Percentiles rank a stretch among this genome's conserved stretches.
Conservation (phyloP, 169 alveolate genomes). For the Plasmodium cynomolgi region DNA sequence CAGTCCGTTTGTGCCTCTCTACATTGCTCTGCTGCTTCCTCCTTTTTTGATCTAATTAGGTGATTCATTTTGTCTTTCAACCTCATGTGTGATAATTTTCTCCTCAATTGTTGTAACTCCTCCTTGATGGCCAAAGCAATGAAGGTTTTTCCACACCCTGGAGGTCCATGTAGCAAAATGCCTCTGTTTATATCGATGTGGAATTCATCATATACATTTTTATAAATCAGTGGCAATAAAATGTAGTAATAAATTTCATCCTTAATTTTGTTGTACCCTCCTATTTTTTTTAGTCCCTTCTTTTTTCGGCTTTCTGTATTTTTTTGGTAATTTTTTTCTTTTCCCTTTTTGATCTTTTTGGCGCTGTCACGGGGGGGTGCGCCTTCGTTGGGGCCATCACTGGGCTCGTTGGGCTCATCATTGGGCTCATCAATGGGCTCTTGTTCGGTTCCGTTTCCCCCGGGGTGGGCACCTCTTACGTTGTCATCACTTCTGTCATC, state of each 20-base stretch:
- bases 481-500: neutral
- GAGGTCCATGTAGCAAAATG: slow-evolving; percentile 82
- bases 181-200: slow-evolving; percentile 77
- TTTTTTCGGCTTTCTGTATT: slow-evolving; percentile 44
- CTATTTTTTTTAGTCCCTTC: slow-evolving; percentile 76
- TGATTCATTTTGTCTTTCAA: slow-evolving; percentile 2
- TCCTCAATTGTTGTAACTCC: slow-evolving; percentile 68
- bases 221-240: slow-evolving; percentile 74
- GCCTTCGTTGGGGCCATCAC: neutral
- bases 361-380: neutral
- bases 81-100: slow-evolving; percentile 34
- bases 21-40: neutral
- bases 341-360: neutral
- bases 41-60: neutral
- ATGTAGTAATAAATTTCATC: slow-evolving; percentile 76
- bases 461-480: neutral
- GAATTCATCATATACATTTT: slow-evolving; percentile 73
- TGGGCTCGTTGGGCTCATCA: neutral
- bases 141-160: slow-evolving; percentile 83
- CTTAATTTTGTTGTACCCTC: slow-evolving; percentile 78
- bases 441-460: neutral
- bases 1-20: neutral
- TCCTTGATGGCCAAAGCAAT: slow-evolving; percentile 76
- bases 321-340: neutral
- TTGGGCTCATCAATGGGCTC: neutral